phyloP scores from a whole-genome alignment of 2,329 filamentous ascomycete species.

The Trichoderma semiorbis region DNA sequence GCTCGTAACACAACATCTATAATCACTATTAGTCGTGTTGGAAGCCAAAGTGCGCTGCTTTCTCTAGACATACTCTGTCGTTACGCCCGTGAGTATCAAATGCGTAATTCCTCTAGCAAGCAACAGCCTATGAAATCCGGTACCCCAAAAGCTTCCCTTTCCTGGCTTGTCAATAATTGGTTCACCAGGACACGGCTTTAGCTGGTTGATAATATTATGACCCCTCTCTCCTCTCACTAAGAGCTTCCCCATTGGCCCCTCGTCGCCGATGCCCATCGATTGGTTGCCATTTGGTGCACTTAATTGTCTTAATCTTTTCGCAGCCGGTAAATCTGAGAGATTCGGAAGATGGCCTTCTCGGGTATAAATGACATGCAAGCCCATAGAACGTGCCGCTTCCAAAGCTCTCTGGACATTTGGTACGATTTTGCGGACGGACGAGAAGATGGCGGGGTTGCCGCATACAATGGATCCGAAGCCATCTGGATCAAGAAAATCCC shows the following conservation, averaged over 20 bases:
- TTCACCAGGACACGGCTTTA: neutral
- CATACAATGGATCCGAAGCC: neutral
- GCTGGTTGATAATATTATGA: neutral
- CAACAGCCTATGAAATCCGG: neutral
- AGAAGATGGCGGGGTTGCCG: neutral
- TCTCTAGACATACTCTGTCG: neutral
- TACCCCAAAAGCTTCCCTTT: slow-evolving; percentile 7
- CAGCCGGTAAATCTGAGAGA: neutral
- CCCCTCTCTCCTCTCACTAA: neutral
- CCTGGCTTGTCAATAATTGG: neutral
- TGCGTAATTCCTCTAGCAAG: slow-evolving; percentile 1
- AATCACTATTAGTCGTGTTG: neutral
- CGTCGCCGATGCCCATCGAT: neutral
- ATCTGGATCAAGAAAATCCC: neutral
- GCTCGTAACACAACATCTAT: neutral
- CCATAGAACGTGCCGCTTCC: neutral
- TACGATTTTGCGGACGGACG: neutral
- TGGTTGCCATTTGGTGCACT: neutral
- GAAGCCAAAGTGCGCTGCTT: neutral
- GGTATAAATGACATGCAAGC: neutral
- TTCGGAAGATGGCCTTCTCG: neutral
- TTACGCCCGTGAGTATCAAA: neutral
- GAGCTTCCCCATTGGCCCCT: neutral
- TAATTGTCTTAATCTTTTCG: neutral
- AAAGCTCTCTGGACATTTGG: neutral